These are phyloP conservation scores for Xylariales sp. DNA, from an alignment of 2,329 filamentous ascomycete genomes.

Conservation along the genomic window DNA sequence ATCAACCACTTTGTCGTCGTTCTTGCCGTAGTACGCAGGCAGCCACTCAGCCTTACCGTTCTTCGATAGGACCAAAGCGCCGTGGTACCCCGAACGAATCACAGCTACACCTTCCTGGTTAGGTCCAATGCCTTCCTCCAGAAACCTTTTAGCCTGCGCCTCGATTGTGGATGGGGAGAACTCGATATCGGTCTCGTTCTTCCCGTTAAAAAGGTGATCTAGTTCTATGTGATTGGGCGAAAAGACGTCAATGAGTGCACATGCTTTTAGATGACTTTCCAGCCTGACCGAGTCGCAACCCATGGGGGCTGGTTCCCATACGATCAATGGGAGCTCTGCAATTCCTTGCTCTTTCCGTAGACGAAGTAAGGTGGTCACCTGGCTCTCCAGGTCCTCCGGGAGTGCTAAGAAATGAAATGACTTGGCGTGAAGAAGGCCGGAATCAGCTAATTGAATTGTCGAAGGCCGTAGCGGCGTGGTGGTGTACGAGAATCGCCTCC, in stretches of 20 bases:
- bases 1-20: constrained; percentile 10
- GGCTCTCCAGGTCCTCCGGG: constrained; percentile 20
- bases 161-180: constrained; percentile 20
- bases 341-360: constrained; percentile 26
- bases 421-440: constrained; percentile 7
- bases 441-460: constrained; percentile 5
- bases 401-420: constrained; percentile 30
- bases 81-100: constrained; percentile 30
- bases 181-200: constrained; percentile 4
- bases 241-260: constrained; percentile 25
- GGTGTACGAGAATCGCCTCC: constrained; percentile 26
- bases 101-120: constrained; percentile 6
- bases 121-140: constrained; percentile 17
- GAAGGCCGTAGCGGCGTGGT: constrained; percentile 25
- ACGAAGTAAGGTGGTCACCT: constrained; percentile 21
- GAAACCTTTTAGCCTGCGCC: constrained; percentile 13
- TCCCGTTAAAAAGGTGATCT: constrained; percentile 20
- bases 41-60: constrained; percentile 14
- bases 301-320: constrained; percentile 31
- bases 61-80: constrained; percentile 14
- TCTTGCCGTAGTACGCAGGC: constrained; percentile 27
- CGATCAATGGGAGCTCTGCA: constrained; percentile 18
- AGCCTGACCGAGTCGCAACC: constrained; percentile 18
- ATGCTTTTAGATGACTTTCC: constrained; percentile 6
- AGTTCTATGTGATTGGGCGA: constrained; percentile 31